These are phyloP conservation scores for Yarrowia sp. DNA, from an alignment of 805 yeast genomes.

Conservation along the genomic window DNA sequence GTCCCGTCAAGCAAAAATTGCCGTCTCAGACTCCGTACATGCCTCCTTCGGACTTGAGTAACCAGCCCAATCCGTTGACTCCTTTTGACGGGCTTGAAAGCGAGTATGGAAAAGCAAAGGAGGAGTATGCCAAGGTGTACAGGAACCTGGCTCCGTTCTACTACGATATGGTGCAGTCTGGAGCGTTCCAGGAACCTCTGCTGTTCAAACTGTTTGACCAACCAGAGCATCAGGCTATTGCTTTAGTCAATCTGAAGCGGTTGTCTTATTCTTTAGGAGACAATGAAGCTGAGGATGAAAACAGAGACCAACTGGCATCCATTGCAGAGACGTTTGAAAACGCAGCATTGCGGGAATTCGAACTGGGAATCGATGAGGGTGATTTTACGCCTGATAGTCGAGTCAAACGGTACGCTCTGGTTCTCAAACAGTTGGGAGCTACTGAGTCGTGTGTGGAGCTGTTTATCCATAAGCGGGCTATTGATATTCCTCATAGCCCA, in stretches of 20 bases:
- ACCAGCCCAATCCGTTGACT: constrained; percentile 25
- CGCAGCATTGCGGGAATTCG: constrained; percentile 68
- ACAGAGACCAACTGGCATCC: constrained; percentile 46
- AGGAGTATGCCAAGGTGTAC: constrained; percentile 36
- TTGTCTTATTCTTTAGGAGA: constrained; percentile 42
- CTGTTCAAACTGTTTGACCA: constrained; percentile 49
- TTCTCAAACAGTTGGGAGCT: constrained; percentile 39
- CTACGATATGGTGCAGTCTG: constrained; percentile 45
- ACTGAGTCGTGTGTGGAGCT: constrained; percentile 39
- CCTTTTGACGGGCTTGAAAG: constrained; percentile 29
- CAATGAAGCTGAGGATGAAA: constrained; percentile 41
- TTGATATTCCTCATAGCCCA: neutral
- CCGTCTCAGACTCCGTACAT: neutral
- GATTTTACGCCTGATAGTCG: constrained; percentile 41
- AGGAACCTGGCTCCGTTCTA: constrained; percentile 46
- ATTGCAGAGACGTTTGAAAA: constrained; percentile 67
- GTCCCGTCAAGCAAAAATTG: neutral
- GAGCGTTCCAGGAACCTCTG: constrained; percentile 43
- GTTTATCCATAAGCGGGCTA: constrained; percentile 34
- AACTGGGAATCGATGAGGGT: constrained; percentile 50
- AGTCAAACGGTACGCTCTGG: constrained; percentile 39
- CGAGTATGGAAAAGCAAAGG: constrained; percentile 29
- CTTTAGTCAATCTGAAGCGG: constrained; percentile 44
- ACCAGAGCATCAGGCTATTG: constrained; percentile 53
- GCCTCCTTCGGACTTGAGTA: neutral